phyloP scores from a whole-genome alignment of 495 filamentous ascomycete species.

The Ramalina intermedia region DNA sequence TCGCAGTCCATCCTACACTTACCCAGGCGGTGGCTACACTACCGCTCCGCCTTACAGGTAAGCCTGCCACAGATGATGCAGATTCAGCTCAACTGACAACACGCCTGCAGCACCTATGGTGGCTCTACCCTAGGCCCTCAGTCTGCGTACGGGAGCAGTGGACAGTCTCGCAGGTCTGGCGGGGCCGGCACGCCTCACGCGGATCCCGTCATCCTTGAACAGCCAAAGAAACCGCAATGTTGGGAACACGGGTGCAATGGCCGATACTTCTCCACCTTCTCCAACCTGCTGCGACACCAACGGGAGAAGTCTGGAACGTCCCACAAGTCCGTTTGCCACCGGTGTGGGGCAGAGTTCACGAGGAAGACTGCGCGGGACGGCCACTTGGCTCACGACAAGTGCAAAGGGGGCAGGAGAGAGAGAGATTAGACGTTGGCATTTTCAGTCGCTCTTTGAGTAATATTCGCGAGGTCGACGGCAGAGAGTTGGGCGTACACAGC shows the following conservation, averaged over 20 bases:
- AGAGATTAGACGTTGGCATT: not conserved
- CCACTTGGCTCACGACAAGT: slow-evolving; percentile 79
- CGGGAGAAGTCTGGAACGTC: slow-evolving; percentile 88
- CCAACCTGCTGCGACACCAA: slow-evolving; percentile 83
- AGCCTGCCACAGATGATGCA: not conserved
- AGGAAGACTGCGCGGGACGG: slow-evolving; percentile 83
- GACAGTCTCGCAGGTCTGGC: not conserved
- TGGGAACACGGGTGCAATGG: slow-evolving; percentile 95
- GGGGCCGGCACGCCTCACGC: slow-evolving; percentile 5
- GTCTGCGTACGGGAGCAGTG: not conserved
- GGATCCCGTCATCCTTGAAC: slow-evolving; percentile 40
- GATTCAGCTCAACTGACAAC: not conserved
- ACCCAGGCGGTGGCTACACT: no score
- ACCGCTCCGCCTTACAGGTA: not conserved
- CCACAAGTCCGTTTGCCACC: slow-evolving; percentile 69
- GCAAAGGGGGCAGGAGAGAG: slow-evolving; percentile 33
- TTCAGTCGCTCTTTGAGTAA: not conserved
- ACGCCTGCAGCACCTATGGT: not conserved
- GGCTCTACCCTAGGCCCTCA: not conserved
- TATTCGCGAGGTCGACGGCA: not conserved
- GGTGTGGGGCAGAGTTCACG: slow-evolving; percentile 84
- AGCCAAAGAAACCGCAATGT: slow-evolving; percentile 77
- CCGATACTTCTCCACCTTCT: slow-evolving; percentile 87
- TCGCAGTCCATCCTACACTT: no score
- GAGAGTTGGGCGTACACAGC: not conserved